Evolutionary conservation across 441 rosid species (phyloP), one percentile per base, ranked within the genome.

Genomic region (Caryocar brasiliense): DNA sequence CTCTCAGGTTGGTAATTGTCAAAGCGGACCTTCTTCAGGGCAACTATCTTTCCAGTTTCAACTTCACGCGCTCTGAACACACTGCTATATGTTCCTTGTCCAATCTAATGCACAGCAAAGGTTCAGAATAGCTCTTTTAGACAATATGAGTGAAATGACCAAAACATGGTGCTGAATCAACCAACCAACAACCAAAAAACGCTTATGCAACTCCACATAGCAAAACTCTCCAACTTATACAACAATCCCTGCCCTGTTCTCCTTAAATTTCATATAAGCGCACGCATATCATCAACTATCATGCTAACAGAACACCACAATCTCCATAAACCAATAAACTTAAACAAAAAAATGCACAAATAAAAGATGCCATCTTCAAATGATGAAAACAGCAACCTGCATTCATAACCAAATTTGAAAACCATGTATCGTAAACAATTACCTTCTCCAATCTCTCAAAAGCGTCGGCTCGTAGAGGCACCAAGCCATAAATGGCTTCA

Each of bases 51-150:
- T 28, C 97, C 89, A 0, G 75, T 86, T 61, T 65, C 82, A 30
- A 90, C 73, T 71, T 90, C 94, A 0, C 85, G 64, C 35, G 95
- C 97, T 54, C 81, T 75, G 54, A 83, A 90, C 45, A 90, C 97
- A 6, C 83, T 82, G 72, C 97, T 90, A 65, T 90, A 90, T 40
- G 97, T 90, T 8, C 97, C 95, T 71, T 90, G 97, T 71, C 97
- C 97, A 59, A 90, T 82, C 97, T 90, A 67, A 59, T 21, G 19
- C 40, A 74, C 20, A 35, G 37, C 8, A 54, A 10, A 25, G 15
- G 32, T 44, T 6, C 37, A 51, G 49, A 58, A 47, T 26, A 52
- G 38, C 54, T 61, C 6, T 40, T 22, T 61, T 40, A 47, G 33
- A 17, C 15, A 18, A 47, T 41, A 7, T 13, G 34, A 58, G 5